phyloP scores from a whole-genome alignment of 2,329 filamentous ascomycete species.

The Aspergillus luchuensis region DNA sequence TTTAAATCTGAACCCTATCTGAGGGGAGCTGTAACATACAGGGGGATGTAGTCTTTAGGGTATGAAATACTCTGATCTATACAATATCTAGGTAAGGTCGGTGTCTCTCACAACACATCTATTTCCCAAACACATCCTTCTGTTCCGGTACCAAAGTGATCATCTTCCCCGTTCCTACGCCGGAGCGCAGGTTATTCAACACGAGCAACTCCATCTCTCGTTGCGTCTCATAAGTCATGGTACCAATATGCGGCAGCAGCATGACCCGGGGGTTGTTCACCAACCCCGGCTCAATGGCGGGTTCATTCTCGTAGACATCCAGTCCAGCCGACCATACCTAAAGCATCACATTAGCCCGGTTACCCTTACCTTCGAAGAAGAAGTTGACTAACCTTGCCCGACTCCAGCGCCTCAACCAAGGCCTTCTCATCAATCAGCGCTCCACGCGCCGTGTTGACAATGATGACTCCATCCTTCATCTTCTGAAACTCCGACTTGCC shows the following conservation, averaged over 20 bases:
- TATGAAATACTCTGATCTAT: not conserved
- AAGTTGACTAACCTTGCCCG: constrained; percentile 41
- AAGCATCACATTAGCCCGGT: not conserved
- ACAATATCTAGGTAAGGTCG: no score
- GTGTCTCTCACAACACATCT: not conserved
- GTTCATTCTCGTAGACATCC: constrained; percentile 53
- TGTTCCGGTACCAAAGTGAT: constrained; percentile 65
- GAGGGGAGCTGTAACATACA: no score
- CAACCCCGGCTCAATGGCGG: constrained; percentile 50
- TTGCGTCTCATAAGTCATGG: constrained; percentile 62
- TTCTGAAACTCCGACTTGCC: constrained; percentile 47
- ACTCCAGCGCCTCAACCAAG: constrained; percentile 47
- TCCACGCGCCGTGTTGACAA: constrained; percentile 49
- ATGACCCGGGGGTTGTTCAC: constrained; percentile 51
- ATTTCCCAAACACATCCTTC: constrained; percentile 40
- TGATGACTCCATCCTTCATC: constrained; percentile 49
- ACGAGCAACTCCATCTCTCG: constrained; percentile 64
- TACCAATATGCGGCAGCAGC: constrained; percentile 63
- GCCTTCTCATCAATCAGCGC: constrained; percentile 51
- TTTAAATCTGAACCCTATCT: no score
- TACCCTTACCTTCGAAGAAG: not conserved
- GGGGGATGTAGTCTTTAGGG: no score
- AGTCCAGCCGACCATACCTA: constrained; percentile 48
- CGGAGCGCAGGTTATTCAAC: constrained; percentile 59
- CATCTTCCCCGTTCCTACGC: constrained; percentile 58